phyloP scores from a whole-genome alignment of 768 basidiomycete genomes.

The Boletus vinaceobasis region DNA sequence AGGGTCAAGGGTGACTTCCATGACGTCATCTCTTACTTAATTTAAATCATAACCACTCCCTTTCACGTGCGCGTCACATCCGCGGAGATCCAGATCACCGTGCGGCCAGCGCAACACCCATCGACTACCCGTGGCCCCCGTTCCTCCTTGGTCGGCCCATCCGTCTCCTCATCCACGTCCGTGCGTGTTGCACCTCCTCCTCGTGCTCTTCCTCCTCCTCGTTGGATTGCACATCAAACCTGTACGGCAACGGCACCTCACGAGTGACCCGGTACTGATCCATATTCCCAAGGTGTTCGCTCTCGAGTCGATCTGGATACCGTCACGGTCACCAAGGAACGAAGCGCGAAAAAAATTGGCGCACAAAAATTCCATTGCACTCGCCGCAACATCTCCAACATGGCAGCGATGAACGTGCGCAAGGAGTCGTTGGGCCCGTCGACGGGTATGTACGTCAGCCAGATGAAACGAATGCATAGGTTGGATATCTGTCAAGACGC shows the following conservation, averaged over 20 bases:
- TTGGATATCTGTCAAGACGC: constrained; percentile 58
- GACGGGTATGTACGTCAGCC: constrained; percentile 74
- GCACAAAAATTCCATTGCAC: constrained; percentile 91
- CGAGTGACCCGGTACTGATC: constrained; percentile 89
- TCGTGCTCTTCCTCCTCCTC: constrained; percentile 47
- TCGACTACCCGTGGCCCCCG: background rate
- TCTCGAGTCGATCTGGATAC: constrained; percentile 70
- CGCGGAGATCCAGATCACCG: too few species aligned
- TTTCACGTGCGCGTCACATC: too few species aligned
- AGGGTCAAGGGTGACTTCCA: too few species aligned
- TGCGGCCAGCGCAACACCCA: too few species aligned
- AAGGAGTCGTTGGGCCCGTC: constrained; percentile 47
- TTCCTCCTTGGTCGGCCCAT: background rate
- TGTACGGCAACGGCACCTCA: constrained; percentile 82
- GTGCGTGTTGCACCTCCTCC: constrained; percentile 7
- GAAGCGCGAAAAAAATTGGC: constrained; percentile 23
- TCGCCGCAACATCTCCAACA: constrained; percentile 74
- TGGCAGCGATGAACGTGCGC: constrained; percentile 63
- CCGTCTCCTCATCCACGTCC: background rate
- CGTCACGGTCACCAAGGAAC: background rate
- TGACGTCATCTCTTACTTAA: too few species aligned
- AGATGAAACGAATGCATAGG: constrained; percentile 71
- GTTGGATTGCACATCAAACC: constrained; percentile 45
- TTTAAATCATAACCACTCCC: too few species aligned
- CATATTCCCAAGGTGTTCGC: constrained; percentile 92